These are phyloP conservation scores for Prunus salicina DNA, from an alignment of 306 rosid species.

Conservation along the genomic window DNA sequence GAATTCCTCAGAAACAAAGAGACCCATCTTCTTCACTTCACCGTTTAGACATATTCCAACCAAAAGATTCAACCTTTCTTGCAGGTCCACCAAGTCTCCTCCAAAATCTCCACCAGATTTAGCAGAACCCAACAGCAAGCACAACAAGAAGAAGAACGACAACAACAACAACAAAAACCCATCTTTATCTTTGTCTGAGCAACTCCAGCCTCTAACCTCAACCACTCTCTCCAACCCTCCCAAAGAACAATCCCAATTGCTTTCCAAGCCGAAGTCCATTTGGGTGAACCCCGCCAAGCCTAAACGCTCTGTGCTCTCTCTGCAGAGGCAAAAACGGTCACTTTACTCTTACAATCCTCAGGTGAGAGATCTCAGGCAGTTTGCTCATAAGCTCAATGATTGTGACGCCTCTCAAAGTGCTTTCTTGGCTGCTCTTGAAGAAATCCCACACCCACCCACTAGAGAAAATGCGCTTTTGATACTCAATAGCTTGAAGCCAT, in stretches of 20 bases:
- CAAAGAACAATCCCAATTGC: conserved; percentile 32
- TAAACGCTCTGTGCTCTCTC: conserved; percentile 60
- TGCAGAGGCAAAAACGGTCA: conserved; percentile 65
- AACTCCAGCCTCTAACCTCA: conserved; percentile 61
- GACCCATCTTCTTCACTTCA: conserved; percentile 45
- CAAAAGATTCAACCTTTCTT: conserved; percentile 33
- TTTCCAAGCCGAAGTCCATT: conserved; percentile 71
- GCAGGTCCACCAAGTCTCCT: conserved; percentile 42
- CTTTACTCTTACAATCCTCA: conserved; percentile 57
- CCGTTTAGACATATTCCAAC: conserved; percentile 18
- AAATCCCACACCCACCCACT: conserved; percentile 59
- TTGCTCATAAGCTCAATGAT: conserved; percentile 61
- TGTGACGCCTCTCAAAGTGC: conserved; percentile 42
- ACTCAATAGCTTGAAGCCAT: conserved; percentile 83
- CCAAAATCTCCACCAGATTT: conserved; percentile 38
- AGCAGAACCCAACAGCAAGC: conserved; percentile 3
- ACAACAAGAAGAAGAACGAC: conserved; percentile 10
- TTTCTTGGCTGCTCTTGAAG: conserved; percentile 50
- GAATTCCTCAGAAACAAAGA: conserved; percentile 41
- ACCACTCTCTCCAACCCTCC: conserved; percentile 47
- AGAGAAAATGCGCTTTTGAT: conserved; percentile 69
- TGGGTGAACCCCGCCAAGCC: conserved; percentile 91
- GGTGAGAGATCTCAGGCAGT: conserved; percentile 48
- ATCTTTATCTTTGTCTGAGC: conserved; percentile 61
- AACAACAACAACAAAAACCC: conserved; percentile 32